These are phyloP conservation scores for Crithidia expoeki DNA, from an alignment of 208 protist genomes.

Conservation along the genomic window DNA sequence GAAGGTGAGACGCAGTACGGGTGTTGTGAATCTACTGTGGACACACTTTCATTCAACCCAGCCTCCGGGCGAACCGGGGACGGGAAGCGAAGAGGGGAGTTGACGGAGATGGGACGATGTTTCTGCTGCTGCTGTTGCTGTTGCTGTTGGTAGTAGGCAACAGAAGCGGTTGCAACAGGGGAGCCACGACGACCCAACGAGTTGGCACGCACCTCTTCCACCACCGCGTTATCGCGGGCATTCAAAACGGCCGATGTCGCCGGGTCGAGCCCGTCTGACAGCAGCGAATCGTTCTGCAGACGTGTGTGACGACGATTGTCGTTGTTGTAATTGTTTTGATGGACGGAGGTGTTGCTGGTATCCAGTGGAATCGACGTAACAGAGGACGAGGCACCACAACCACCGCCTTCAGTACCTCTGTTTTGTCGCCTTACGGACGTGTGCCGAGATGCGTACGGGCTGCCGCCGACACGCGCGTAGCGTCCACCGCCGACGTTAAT, in stretches of 20 bases:
- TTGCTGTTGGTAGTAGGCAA: background rate
- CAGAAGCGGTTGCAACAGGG: background rate
- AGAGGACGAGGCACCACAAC: background rate
- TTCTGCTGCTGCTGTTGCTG: background rate
- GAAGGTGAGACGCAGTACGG: conserved; percentile 27
- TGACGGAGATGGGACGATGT: background rate
- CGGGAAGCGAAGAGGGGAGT: background rate
- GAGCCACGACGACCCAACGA: background rate
- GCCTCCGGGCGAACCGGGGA: conserved; percentile 8
- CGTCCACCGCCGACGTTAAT: conserved; percentile 61
- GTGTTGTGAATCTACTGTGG: conserved; percentile 28
- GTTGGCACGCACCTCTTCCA: conserved; percentile 4
- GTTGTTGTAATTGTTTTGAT: background rate
- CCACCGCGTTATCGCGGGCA: conserved; percentile 12
- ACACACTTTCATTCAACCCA: conserved; percentile 19
- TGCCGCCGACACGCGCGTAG: conserved; percentile 41
- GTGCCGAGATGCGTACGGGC: conserved; percentile 30
- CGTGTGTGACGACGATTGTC: background rate
- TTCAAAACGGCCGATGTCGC: conserved; percentile 13
- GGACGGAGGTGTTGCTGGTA: conserved; percentile 8
- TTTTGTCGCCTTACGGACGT: background rate
- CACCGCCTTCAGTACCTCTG: background rate
- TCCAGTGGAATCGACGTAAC: conserved; percentile 24
- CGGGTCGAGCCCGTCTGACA: background rate
- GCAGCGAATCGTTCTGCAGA: background rate